Evolutionary conservation across 768 basidiomycete species (phyloP).

Genomic region (Sarcodon aspratus): DNA sequence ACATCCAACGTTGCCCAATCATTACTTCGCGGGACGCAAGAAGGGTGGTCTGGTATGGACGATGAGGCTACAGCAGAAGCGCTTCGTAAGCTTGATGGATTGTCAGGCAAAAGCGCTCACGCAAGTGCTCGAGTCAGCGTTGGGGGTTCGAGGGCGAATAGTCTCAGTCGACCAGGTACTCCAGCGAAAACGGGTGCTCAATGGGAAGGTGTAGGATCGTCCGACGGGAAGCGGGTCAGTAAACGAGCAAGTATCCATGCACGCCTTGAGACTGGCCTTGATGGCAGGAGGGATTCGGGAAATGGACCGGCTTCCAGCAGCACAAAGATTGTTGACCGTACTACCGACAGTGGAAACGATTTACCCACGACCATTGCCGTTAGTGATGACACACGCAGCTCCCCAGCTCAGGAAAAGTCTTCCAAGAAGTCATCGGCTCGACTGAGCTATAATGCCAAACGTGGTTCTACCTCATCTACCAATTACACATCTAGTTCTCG

Average conservation of each 20-base stretch:
- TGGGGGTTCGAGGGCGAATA: slow-evolving; percentile 28
- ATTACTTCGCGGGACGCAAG: slow-evolving; percentile 75
- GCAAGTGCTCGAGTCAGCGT: slow-evolving; percentile 56
- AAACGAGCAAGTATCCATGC: slow-evolving; percentile 25
- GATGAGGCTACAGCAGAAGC: slow-evolving; percentile 87
- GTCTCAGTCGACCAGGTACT: slow-evolving; percentile 63
- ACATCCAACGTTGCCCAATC: slow-evolving; percentile 70
- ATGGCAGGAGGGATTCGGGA: background rate
- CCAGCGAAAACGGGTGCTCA: slow-evolving; percentile 53
- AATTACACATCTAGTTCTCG: slow-evolving; percentile 78
- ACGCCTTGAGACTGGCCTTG: slow-evolving; percentile 11
- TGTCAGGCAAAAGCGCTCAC: slow-evolving; percentile 65
- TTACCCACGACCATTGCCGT: background rate
- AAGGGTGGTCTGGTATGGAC: slow-evolving; percentile 82
- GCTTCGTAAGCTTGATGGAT: slow-evolving; percentile 84
- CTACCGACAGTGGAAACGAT: background rate
- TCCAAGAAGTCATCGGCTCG: slow-evolving; percentile 55
- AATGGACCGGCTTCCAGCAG: background rate
- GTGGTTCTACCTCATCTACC: slow-evolving; percentile 83
- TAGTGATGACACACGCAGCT: slow-evolving; percentile 14
- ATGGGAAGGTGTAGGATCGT: slow-evolving; percentile 53
- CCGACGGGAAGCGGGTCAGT: slow-evolving; percentile 28
- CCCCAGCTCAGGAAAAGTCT: slow-evolving; percentile 45
- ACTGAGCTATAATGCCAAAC: slow-evolving; percentile 74
- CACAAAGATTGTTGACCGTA: slow-evolving; percentile 18